Evolutionary conservation across 148 eudicot species (phyloP).

Genomic region (Rhododendron ovatum): DNA sequence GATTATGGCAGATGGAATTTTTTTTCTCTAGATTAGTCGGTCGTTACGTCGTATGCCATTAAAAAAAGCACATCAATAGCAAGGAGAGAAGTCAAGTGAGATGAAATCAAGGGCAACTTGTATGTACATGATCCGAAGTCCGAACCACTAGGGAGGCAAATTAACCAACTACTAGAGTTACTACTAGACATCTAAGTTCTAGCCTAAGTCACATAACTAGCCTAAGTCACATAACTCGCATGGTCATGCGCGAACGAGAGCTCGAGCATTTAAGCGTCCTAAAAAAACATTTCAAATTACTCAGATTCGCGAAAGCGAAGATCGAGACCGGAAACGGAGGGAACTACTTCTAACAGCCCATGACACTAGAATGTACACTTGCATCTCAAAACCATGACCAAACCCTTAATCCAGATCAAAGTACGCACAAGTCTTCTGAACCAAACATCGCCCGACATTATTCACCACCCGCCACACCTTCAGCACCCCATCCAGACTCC

Average conservation of each 20-base stretch:
- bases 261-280: neutral
- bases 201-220: neutral
- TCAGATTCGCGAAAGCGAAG: neutral
- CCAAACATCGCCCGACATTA: neutral
- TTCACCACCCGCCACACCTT: conserved; percentile 37
- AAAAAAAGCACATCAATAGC: neutral
- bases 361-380: neutral
- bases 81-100: neutral
- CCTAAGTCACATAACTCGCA: neutral
- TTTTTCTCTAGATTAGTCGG: neutral
- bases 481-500: conserved; percentile 39
- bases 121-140: neutral
- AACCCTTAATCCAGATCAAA: conserved; percentile 16
- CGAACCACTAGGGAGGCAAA: neutral
- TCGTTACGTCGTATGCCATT: neutral
- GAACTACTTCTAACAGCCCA: neutral
- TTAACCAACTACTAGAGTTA: neutral
- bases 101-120: neutral
- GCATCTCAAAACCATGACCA: neutral
- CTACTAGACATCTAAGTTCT: neutral
- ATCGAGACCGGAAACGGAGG: neutral
- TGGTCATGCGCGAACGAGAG: neutral
- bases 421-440: conserved; percentile 21
- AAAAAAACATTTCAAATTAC: too few relatives aligned
- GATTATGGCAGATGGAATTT: neutral